Conservation (phyloP, 305 asterid species). For the Fraxinus latifolia region DNA sequence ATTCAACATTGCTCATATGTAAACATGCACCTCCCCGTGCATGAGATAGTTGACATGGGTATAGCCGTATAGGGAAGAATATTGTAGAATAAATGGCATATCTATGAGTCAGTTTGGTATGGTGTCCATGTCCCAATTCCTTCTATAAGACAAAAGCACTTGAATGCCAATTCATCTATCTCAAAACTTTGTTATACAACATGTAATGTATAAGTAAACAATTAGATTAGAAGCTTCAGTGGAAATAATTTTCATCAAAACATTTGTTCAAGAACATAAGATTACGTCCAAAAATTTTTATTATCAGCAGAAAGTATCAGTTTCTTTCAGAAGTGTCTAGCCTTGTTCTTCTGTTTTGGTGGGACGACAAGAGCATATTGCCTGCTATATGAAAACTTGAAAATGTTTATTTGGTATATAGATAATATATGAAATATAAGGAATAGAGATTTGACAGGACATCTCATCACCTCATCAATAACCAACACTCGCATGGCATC, state of each 20-base stretch:
- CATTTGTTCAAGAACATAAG: background rate
- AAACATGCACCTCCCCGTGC: background rate
- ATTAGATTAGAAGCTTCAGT: conserved; percentile 1
- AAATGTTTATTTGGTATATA: background rate
- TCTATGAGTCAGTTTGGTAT: background rate
- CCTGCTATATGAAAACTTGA: background rate
- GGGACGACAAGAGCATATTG: background rate
- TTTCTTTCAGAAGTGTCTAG: background rate
- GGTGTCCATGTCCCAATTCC: background rate
- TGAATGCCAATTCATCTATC: conserved; percentile 3
- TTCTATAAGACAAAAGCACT: background rate
- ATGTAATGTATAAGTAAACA: background rate
- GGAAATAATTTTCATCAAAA: background rate
- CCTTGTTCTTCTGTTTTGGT: background rate
- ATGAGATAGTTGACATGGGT: background rate
- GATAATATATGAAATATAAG: conserved; percentile 7
- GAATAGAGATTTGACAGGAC: conserved; percentile 8
- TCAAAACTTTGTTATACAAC: background rate
- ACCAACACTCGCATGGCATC: conserved; percentile 77
- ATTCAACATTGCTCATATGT: background rate
- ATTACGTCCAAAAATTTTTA: background rate
- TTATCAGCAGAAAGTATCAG: conserved; percentile 1
- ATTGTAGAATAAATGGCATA: background rate
- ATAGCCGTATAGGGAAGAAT: background rate
- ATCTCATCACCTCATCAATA: conserved; percentile 77